These are phyloP conservation scores for Nannizzia gypsea DNA, from an alignment of 2,329 filamentous ascomycete genomes.

Conservation along the genomic window DNA sequence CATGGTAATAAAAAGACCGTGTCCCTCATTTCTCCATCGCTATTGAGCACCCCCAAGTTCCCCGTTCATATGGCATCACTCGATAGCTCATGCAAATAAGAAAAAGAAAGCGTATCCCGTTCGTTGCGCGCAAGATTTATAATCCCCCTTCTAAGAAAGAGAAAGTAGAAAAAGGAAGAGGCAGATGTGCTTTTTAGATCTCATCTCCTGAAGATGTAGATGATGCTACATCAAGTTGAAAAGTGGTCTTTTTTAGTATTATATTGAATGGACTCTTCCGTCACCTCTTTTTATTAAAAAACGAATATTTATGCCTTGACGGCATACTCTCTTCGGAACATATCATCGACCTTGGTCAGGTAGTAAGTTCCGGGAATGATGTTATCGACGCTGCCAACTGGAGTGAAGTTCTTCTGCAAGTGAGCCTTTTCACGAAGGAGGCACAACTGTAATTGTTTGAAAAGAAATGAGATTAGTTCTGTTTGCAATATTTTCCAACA, in stretches of 20 bases:
- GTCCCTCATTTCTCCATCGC: background rate
- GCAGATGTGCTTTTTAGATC: background rate
- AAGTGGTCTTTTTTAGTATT: background rate
- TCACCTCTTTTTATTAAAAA: too few species aligned
- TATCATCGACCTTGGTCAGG: constrained; percentile 66
- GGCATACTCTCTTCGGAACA: constrained; percentile 71
- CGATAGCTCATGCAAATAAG: background rate
- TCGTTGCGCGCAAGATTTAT: background rate
- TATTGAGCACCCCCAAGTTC: background rate
- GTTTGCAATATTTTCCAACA: background rate
- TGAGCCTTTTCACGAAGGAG: constrained; percentile 71
- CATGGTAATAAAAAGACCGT: background rate
- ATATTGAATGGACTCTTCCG: too few species aligned
- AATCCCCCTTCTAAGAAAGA: constrained; percentile 2
- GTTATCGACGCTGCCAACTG: constrained; percentile 53
- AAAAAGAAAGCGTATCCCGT: background rate
- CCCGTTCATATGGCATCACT: background rate
- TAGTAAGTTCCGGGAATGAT: constrained; percentile 62
- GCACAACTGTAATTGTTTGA: constrained; percentile 50
- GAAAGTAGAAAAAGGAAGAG: background rate
- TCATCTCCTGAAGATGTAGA: background rate
- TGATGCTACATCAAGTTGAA: background rate
- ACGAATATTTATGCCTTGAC: constrained; percentile 45
- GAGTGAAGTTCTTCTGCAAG: constrained; percentile 66
- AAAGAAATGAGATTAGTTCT: background rate